Base-by-base conservation (phyloP, 257 asterid genomes). In the Gentiana macrophylla region DNA sequence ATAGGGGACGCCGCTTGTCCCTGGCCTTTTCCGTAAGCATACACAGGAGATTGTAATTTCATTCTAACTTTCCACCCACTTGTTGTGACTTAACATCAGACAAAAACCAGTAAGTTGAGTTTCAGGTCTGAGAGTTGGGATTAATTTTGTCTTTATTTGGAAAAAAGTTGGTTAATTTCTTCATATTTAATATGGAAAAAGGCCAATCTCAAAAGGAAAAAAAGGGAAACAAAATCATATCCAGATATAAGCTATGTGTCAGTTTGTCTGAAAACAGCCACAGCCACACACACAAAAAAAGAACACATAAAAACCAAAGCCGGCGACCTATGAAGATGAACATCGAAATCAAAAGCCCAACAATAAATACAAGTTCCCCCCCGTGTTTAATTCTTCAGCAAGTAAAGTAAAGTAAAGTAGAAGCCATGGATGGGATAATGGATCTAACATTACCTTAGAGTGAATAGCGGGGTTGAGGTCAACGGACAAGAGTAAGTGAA, bases 401-500 rank as follows among this genome's bases (percentile, higher is more conserved):
- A 38, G 10, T 0, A 37, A 3, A 24, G 37, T 59, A 51, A 50
- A 38, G 10, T 0, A 37, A 3, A 24, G 37, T 59, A 51, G n/a
- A 55, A 4, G 35, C 11, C 15, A 33, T 13, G 6, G n/a, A n/a
- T 33, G 11, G 32, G 4, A 46, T 2, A 48, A 7, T 32, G 11
- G 37, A 8, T 24, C 24, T 24, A 24, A 13, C 10, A 0, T 12
- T 51, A 86, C 95, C 94, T 80, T 68, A 49, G 32, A 50, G 68
- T 55, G 49, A n/a, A 83, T 54, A 4, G 90, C 82, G 9, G 87
- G 82, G 43, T 86, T 86, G 33, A 83, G 70, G 54, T 86, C 90
- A 55, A 80, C 71, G 50, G 73, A 75, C 64, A 86, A 86, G 41
- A 86, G 80, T 67, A 72, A 86, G 52, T 77, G 89, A 66, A 79